These are phyloP conservation scores for Candida boidinii DNA, from an alignment of 805 yeast genomes.

Conservation along the genomic window DNA sequence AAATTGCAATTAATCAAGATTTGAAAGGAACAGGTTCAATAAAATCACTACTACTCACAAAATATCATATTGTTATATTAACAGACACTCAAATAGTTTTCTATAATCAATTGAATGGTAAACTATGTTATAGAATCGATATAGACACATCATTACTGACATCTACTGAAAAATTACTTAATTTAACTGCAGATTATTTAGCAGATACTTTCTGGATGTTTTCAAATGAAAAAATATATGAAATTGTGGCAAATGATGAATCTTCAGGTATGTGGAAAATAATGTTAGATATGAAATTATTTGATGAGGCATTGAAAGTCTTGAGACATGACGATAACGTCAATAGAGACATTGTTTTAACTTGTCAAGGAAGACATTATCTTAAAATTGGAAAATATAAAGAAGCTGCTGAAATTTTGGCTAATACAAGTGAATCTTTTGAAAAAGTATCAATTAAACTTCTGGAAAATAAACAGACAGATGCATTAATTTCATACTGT, in stretches of 20 bases:
- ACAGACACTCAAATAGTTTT: conserved; percentile 33
- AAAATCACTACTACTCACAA: conserved; percentile 36
- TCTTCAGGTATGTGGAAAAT: conserved; percentile 67
- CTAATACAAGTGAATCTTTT: conserved; percentile 55
- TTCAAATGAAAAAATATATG: conserved; percentile 54
- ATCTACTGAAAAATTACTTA: conserved; percentile 25
- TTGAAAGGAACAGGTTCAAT: conserved; percentile 8
- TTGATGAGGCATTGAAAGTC: conserved; percentile 55
- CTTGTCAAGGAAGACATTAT: conserved; percentile 45
- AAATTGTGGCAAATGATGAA: conserved; percentile 64
- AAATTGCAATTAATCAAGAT: conserved; percentile 5
- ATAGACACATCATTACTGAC: conserved; percentile 9
- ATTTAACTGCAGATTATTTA: conserved; percentile 40
- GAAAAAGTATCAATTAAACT: conserved; percentile 59
- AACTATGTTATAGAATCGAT: conserved; percentile 20
- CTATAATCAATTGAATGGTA: conserved; percentile 44
- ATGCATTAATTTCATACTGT: conserved; percentile 40
- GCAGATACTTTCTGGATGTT: conserved; percentile 70
- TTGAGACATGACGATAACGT: conserved; percentile 24
- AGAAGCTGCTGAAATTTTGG: conserved; percentile 51
- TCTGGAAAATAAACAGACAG: conserved; percentile 31
- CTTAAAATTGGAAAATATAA: conserved; percentile 20
- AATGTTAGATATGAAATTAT: conserved; percentile 41
- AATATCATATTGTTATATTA: conserved; percentile 45
- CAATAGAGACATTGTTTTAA: conserved; percentile 39